phyloP scores from a whole-genome alignment of 441 rosid genomes.

The Rhodomyrtus psidioides region DNA sequence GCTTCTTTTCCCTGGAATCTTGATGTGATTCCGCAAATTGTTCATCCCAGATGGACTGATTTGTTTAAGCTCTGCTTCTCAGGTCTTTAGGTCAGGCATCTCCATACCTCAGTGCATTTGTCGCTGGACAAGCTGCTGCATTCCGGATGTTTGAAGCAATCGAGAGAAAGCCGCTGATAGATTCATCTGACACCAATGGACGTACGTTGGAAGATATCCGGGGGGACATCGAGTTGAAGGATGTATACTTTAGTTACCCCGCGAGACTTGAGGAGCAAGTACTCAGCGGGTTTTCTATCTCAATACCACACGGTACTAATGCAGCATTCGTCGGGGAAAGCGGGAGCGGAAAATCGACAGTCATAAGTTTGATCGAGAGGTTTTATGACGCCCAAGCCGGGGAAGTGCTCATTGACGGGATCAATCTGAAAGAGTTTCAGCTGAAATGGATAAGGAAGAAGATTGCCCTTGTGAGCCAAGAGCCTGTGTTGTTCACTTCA shows the following conservation, averaged over 20 bases:
- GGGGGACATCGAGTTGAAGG: neutral
- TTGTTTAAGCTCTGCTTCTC: neutral
- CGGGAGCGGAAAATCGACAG: constrained; percentile 12
- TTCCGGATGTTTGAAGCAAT: constrained; percentile 83
- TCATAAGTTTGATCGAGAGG: neutral
- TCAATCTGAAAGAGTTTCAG: neutral
- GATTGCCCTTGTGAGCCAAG: constrained; percentile 8
- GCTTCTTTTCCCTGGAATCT: neutral
- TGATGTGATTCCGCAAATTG: neutral
- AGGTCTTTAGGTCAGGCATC: constrained; percentile 78
- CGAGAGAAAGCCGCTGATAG: constrained; percentile 39
- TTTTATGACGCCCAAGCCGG: constrained; percentile 7
- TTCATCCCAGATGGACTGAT: neutral
- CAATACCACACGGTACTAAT: neutral
- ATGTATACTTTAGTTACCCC: neutral
- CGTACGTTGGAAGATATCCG: neutral
- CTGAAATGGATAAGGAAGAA: constrained; percentile 10
- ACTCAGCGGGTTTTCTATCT: neutral
- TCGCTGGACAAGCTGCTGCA: constrained; percentile 73
- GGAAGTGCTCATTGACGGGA: neutral
- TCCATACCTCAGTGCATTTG: constrained; percentile 56
- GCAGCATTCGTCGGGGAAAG: constrained; percentile 11
- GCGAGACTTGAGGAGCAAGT: neutral
- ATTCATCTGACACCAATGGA: neutral
- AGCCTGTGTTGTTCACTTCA: constrained; percentile 8